Evolutionary conservation across 371 early-diverging fungal species (phyloP).

Genomic region (Encephalitozoon intestinalis): DNA sequence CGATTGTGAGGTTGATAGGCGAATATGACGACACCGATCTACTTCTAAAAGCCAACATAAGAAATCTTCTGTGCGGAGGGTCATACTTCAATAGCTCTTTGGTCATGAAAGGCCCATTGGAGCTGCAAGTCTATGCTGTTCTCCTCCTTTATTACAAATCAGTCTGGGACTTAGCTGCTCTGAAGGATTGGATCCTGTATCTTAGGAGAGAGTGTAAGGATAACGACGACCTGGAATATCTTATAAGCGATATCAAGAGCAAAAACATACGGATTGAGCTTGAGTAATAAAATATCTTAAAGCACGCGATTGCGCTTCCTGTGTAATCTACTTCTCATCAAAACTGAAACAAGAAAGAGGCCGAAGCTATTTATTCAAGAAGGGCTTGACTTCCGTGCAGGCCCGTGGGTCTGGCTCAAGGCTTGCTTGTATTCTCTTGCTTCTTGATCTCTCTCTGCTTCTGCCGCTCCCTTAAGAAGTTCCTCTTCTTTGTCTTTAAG

Average conservation of each 20-base stretch:
- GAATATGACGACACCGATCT: conserved; percentile 40
- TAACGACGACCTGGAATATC: conserved; percentile 18
- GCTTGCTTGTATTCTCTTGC: not conserved
- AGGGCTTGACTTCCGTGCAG: not conserved
- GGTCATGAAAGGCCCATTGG: not conserved
- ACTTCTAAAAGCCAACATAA: conserved; percentile 32
- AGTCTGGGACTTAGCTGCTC: conserved; percentile 31
- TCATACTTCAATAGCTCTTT: conserved; percentile 30
- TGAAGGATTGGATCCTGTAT: conserved; percentile 11
- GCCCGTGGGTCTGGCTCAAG: not conserved
- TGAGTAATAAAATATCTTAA: not conserved
- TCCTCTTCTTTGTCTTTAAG: conserved; percentile 3
- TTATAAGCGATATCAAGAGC: conserved; percentile 15
- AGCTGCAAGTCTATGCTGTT: conserved; percentile 25
- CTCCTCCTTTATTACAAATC: conserved; percentile 26
- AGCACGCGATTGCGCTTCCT: not conserved
- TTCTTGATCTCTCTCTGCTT: conserved; percentile 1
- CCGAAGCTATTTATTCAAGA: not conserved
- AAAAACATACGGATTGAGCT: conserved; percentile 9
- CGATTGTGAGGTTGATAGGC: conserved; percentile 37
- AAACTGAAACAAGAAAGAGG: not conserved
- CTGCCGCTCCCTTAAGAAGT: conserved; percentile 1
- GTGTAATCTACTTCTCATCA: too few species aligned
- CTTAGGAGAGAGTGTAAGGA: conserved; percentile 23
- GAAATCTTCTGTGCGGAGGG: conserved; percentile 43